These are phyloP conservation scores for Rubroshorea leprosula DNA, from an alignment of 345 rosid genomes.

Conservation along the genomic window DNA sequence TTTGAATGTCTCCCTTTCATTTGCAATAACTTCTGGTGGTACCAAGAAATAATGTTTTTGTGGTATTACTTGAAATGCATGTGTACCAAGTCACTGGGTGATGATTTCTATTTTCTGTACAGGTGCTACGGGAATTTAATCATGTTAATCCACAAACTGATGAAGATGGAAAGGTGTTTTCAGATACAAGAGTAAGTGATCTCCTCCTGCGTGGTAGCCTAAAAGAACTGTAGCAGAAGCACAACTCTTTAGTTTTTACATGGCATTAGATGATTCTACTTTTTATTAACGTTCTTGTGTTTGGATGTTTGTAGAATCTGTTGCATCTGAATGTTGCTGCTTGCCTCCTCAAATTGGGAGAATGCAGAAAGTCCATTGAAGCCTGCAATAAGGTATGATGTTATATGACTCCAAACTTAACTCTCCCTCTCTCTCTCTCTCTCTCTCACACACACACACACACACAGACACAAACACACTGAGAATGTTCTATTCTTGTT, in stretches of 20 bases:
- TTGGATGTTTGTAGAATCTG: conserved; percentile 46
- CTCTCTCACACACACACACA: background rate
- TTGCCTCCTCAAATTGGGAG: conserved; percentile 84
- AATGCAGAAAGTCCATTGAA: conserved; percentile 77
- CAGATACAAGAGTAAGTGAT: conserved; percentile 57
- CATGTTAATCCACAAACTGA: conserved; percentile 98
- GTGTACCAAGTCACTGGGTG: background rate
- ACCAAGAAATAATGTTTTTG: background rate
- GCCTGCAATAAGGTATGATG: conserved; percentile 73
- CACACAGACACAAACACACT: too few species aligned
- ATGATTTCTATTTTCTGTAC: background rate
- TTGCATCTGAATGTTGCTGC: conserved; percentile 87
- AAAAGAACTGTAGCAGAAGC: background rate
- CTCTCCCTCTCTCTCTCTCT: background rate
- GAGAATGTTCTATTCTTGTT: too few species aligned
- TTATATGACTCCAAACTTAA: conserved; percentile 5
- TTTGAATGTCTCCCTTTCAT: background rate
- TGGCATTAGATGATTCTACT: conserved; percentile 1
- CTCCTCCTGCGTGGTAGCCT: background rate
- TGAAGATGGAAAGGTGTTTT: conserved; percentile 84
- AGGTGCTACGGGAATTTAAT: conserved; percentile 96
- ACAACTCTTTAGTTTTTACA: too few species aligned
- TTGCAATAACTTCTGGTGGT: background rate
- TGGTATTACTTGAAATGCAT: background rate
- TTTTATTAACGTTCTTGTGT: conserved; percentile 6